These are phyloP conservation scores for Steccherinum ochraceum DNA, from an alignment of 768 basidiomycete species.

Conservation along the genomic window DNA sequence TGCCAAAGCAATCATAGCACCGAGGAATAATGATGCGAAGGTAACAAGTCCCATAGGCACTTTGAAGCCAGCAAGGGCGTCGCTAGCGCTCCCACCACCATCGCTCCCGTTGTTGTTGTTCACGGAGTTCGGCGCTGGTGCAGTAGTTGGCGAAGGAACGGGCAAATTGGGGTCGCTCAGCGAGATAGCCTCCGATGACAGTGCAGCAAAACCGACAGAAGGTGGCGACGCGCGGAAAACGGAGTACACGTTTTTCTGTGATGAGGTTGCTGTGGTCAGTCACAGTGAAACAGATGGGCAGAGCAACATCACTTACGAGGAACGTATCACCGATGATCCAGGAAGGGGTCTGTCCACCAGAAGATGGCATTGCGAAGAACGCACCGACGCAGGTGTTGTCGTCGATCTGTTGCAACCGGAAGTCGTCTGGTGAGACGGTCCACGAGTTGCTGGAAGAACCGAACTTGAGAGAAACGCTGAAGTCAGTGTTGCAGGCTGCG, in stretches of 20 bases:
- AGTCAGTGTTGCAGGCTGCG: constrained; percentile 70
- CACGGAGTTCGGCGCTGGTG: constrained; percentile 24
- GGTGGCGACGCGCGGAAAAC: constrained; percentile 79
- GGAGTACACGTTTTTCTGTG: constrained; percentile 88
- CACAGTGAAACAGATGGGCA: constrained; percentile 7
- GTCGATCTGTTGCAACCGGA: constrained; percentile 58
- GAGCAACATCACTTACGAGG: constrained; percentile 42
- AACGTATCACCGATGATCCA: constrained; percentile 96
- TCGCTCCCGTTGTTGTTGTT: too few species aligned
- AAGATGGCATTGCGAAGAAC: constrained; percentile 63
- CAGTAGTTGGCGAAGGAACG: constrained; percentile 55
- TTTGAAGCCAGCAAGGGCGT: neutral
- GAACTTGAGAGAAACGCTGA: constrained; percentile 66
- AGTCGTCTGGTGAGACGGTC: constrained; percentile 74
- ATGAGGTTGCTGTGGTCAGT: neutral
- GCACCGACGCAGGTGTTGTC: constrained; percentile 69
- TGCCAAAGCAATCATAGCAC: neutral
- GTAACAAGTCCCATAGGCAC: neutral
- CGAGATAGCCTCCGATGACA: constrained; percentile 47
- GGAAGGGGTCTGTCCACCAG: constrained; percentile 45
- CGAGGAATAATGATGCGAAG: neutral
- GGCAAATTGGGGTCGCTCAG: constrained; percentile 36
- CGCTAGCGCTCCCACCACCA: neutral
- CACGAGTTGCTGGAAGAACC: constrained; percentile 61
- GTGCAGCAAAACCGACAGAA: constrained; percentile 78